phyloP scores from a whole-genome alignment of 129 eudicot genomes.

The Logfia minima region DNA sequence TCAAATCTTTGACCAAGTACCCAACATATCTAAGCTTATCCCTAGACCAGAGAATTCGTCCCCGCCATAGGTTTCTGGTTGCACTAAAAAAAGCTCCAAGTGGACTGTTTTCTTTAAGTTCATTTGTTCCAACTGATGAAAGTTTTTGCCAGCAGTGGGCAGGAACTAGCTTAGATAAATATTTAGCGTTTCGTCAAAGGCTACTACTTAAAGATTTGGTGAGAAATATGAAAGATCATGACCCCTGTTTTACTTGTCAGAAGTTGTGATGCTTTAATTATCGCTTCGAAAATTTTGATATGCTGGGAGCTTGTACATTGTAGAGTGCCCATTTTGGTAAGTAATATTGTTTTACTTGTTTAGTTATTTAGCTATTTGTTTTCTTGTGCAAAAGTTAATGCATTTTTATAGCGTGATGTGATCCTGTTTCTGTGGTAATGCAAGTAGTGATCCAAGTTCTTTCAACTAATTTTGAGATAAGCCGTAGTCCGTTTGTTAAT shows the following conservation, averaged over 20 bases:
- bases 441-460: slow-evolving; percentile 29
- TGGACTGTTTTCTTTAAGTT: slow-evolving; percentile 92
- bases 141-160: slow-evolving; percentile 96
- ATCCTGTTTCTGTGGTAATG: slow-evolving; percentile 11
- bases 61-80: slow-evolving; percentile 88
- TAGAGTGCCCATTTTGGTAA: slow-evolving; percentile 31
- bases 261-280: slow-evolving; percentile 12
- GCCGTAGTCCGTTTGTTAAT: slow-evolving; percentile 13
- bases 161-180: slow-evolving; percentile 77
- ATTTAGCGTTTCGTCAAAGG: slow-evolving; percentile 80
- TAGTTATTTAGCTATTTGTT: background rate
- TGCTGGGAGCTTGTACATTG: slow-evolving; percentile 26
- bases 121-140: slow-evolving; percentile 89
- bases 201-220: slow-evolving; percentile 74
- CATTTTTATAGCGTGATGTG: background rate
- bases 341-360: slow-evolving; percentile 4
- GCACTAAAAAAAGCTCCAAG: slow-evolving; percentile 81
- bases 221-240: slow-evolving; percentile 63
- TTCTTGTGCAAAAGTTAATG: background rate
- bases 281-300: slow-evolving; percentile 5
- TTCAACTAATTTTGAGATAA: slow-evolving; percentile 17
- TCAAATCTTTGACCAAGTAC: slow-evolving; percentile 80
- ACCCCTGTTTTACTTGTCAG: slow-evolving; percentile 4
- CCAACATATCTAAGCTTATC: slow-evolving; percentile 94
- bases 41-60: slow-evolving; percentile 88